A percentile compares a stretch with the other conserved stretches of the same genome.
phyloP scores from a whole-genome alignment of 305 asterid genomes.

The Solanum hybrid region DNA sequence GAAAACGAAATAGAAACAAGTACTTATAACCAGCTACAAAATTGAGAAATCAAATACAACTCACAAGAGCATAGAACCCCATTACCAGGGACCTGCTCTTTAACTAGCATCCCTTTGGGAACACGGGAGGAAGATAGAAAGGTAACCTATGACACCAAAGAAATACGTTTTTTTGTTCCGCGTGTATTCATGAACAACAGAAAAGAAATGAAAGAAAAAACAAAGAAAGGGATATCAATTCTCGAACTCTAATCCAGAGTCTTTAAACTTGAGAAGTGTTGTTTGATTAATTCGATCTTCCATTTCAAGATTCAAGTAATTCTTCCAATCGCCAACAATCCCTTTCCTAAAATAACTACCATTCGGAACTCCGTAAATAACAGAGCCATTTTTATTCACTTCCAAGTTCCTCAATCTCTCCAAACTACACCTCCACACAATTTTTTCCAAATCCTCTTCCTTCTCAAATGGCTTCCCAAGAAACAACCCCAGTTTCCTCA shows the following conservation, averaged over 20 bases:
- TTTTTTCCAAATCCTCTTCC: slow-evolving; percentile 7
- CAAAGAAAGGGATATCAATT: neutral
- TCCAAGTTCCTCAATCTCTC: slow-evolving; percentile 25
- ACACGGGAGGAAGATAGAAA: neutral
- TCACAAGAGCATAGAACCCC: neutral
- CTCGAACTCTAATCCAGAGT: slow-evolving; percentile 11
- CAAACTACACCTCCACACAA: slow-evolving; percentile 21
- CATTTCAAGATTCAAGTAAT: slow-evolving; percentile 15
- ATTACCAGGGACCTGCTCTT: neutral
- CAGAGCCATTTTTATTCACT: slow-evolving; percentile 19
- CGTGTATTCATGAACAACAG: neutral
- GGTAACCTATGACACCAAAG: neutral
- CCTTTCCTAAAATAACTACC: slow-evolving; percentile 13
- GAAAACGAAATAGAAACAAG: neutral
- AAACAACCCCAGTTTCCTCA: slow-evolving; percentile 16
- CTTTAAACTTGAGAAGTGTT: slow-evolving; percentile 3
- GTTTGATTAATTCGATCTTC: slow-evolving; percentile 17
- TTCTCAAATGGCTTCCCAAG: slow-evolving; percentile 19
- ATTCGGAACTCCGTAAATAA: slow-evolving; percentile 14
- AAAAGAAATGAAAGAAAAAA: neutral
- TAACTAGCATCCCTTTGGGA: neutral
- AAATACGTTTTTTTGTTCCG: neutral
- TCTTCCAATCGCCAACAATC: slow-evolving; percentile 17
- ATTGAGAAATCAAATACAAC: neutral
- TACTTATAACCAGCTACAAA: neutral